phyloP scores from a whole-genome alignment of 495 filamentous ascomycete genomes.

The Talaromyces adpressus region DNA sequence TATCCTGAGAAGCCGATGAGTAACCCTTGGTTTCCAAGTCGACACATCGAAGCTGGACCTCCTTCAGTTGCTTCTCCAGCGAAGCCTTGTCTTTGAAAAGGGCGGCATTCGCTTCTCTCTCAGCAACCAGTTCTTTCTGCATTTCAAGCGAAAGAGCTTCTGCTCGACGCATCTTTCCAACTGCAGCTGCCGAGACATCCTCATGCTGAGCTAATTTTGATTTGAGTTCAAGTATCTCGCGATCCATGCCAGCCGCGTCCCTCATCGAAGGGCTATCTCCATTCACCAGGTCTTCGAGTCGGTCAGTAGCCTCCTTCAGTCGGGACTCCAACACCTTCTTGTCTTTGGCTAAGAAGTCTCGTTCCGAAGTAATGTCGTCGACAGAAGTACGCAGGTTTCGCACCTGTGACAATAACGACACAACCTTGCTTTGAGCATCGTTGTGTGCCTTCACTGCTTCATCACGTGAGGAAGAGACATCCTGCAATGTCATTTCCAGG shows the following conservation, averaged over 20 bases:
- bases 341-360: conserved; percentile 78
- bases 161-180: conserved; percentile 97
- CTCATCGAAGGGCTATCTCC: conserved; percentile 86
- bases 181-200: conserved; percentile 84
- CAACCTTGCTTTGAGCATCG: conserved; percentile 88
- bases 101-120: conserved; percentile 74
- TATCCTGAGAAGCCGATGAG: conserved; percentile 86
- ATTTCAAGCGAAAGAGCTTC: conserved; percentile 83
- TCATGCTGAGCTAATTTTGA: conserved; percentile 85
- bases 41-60: conserved; percentile 81
- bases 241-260: conserved; percentile 84
- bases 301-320: conserved; percentile 79
- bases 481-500: conserved; percentile 83
- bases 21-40: conserved; percentile 97
- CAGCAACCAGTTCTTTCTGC: conserved; percentile 89
- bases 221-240: conserved; percentile 86
- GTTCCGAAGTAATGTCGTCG: conserved; percentile 80
- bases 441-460: conserved; percentile 91
- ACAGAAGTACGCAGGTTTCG: conserved; percentile 73
- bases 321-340: conserved; percentile 84
- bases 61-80: conserved; percentile 85
- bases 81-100: conserved; percentile 89
- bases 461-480: conserved; percentile 81
- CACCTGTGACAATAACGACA: conserved; percentile 86
- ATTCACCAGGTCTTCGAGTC: conserved; percentile 83